Evolutionary conservation across 208 protist species (phyloP).

Genomic region (Leishmania aethiopica): DNA sequence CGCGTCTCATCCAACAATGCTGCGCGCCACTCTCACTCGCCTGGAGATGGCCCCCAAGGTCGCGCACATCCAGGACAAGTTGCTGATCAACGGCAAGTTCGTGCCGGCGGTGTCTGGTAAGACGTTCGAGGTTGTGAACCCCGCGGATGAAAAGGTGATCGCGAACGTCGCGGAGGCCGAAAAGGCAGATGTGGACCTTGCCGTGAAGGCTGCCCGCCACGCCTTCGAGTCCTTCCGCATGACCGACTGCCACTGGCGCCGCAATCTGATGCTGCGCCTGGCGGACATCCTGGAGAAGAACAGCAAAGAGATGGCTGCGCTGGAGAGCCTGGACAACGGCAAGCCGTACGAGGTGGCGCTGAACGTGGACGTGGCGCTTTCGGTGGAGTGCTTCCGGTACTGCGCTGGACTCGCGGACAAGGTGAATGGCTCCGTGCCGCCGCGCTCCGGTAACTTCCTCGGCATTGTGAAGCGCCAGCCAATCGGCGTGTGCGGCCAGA

Average conservation of each 20-base stretch:
- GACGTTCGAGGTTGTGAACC: conserved; percentile 79
- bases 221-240: conserved; percentile 62
- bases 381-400: conserved; percentile 77
- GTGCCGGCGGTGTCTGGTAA: conserved; percentile 69
- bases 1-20: conserved; percentile 6
- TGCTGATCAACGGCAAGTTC: conserved; percentile 90
- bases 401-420: conserved; percentile 93
- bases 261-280: conserved; percentile 70
- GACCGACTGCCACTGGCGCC: conserved; percentile 52
- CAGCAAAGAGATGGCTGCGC: conserved; percentile 61
- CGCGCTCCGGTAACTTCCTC: conserved; percentile 63
- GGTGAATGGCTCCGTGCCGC: conserved; percentile 78
- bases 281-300: conserved; percentile 78
- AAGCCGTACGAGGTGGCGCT: conserved; percentile 77
- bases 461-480: conserved; percentile 79
- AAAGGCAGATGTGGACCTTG: conserved; percentile 79
- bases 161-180: conserved; percentile 76
- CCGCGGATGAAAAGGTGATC: conserved; percentile 77
- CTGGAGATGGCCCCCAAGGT: conserved; percentile 34
- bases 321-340: conserved; percentile 92
- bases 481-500: conserved; percentile 80
- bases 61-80: conserved; percentile 66
- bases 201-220: conserved; percentile 72
- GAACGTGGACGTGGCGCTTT: conserved; percentile 61
- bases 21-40: conserved; percentile 23